Evolutionary conservation across 2,329 filamentous ascomycete species (phyloP), one percentile per base, ranked within the genome.

Genomic region (Scytalidium lignicola): DNA sequence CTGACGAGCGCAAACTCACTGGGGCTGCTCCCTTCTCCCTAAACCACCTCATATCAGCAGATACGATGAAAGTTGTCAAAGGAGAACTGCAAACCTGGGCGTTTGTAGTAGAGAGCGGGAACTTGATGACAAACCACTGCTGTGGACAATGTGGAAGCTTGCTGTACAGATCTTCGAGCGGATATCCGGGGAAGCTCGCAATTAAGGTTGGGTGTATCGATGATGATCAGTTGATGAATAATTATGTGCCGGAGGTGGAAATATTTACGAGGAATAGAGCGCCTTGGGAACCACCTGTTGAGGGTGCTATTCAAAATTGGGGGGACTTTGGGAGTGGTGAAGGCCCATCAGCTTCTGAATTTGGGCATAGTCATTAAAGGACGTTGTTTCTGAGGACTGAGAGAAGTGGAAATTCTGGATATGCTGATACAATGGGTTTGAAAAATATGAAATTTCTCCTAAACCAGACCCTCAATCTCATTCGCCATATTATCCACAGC

Each of bases 1-100:
- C 37, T 20, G 58, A 58, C 39, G 56, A 60, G 39, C 49, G 51
- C 13, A 60, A 57, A 46, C 50, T 57, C 37, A 60, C 56, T 1
- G 56, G 56, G 13, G 53, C 52, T 26, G 56, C 51, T 13, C n/a
- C n/a, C n/a, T 60, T 58, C 43, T 51, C 53, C 20, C 48, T 57
- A 4, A 60, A 58, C 28, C 51, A 55, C 20, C 44, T 57, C 22
- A 49, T 28, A 19, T 46, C 51, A 10, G 42, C 47, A 17, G 41
- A 46, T 17, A 37, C 32, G 4, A 50, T 54, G 12, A 46, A 50
- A 29, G 41, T 51, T n/a, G 10, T 58, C 26, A 49, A 46, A 10
- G 56, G 55, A 13, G 29, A 51, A 13, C 55, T 60, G 20, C 43
- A 32, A 18, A 44, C 40, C 29, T 58, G 49, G 32, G 37, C 47